These are phyloP conservation scores for Papiliotrema laurentii DNA, from an alignment of 1,284 basidiomycete genomes.

Conservation along the genomic window DNA sequence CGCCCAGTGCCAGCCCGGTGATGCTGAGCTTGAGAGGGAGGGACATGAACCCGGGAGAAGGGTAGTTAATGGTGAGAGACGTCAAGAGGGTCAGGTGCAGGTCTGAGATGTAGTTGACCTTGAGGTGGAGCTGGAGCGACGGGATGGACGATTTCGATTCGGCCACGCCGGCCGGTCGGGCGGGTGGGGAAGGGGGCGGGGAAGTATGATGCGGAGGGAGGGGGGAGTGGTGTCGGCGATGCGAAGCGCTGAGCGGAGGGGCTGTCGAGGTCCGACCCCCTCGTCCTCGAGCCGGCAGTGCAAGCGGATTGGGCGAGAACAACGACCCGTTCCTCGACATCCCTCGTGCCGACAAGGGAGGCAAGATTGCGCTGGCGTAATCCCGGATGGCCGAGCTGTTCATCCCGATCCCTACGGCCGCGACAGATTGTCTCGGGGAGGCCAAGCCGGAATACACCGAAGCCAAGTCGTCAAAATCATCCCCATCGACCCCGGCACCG, in stretches of 20 bases:
- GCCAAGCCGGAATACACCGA: slow-evolving; percentile 24
- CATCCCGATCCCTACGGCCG: slow-evolving; percentile 25
- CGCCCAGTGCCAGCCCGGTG: slow-evolving; percentile 78
- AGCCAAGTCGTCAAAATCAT: slow-evolving; percentile 9
- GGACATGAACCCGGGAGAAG: slow-evolving; percentile 89
- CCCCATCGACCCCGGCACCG: slow-evolving; percentile 6
- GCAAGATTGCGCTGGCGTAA: slow-evolving; percentile 6
- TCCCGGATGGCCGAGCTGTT: slow-evolving; percentile 5
- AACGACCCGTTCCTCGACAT: neutral
- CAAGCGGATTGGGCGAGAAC: neutral
- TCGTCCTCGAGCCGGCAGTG: too few species aligned
- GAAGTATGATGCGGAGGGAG: slow-evolving; percentile 7
- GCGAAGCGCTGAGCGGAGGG: too few species aligned
- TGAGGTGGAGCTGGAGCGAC: slow-evolving; percentile 50
- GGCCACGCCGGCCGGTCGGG: slow-evolving; percentile 16
- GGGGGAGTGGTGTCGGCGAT: neutral
- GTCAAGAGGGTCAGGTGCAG: slow-evolving; percentile 69
- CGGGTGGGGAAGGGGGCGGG: slow-evolving; percentile 30
- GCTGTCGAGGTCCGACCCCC: too few species aligned
- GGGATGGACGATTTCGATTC: slow-evolving; percentile 23
- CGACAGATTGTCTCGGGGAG: slow-evolving; percentile 18
- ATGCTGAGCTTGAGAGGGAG: slow-evolving; percentile 88
- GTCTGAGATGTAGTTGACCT: slow-evolving; percentile 48
- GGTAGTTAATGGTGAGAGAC: slow-evolving; percentile 92
- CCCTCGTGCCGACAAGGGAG: neutral